Evolutionary conservation across 805 yeast species (phyloP), one percentile per base, ranked within the genome.

Genomic region (Barnettozyma siamensis): DNA sequence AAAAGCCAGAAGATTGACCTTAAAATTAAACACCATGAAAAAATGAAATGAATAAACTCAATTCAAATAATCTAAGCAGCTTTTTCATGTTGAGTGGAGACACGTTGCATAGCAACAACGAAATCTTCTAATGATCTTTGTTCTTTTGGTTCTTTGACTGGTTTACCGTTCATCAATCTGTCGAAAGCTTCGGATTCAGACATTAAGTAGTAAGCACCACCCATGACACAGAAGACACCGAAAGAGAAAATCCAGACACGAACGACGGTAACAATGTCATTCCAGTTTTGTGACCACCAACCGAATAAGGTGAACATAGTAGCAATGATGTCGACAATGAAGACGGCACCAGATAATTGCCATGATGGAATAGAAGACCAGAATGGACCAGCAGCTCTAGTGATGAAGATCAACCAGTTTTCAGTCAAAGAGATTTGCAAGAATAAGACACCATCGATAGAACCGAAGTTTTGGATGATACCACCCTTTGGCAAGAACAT

Each of bases 211-310:
- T 88, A 88, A 62, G 91, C 86, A 78, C 96, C 96, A 69, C 95
- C 95, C 75, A 88, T 70, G 70, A 82, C 78, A 77, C 95, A 88
- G 91, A 88, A 88, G 70, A 85, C 83, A 78, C 96, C 96, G 75
- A 88, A 83, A 49, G 96, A 88, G 87, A 86, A 88, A 65, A 88
- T 71, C 93, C 93, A 88, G 70, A 84, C 79, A 77, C 96, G 83
- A 66, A 83, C 89, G 65, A 88, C 94, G 44, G 96, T 81, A 57
- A 88, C 96, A 57, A 88, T 83, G 72, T 91, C 95, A 66, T 91
- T 88, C 88, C 93, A 87, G 81, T 88, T 88, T 71, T 86, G 95
- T 54, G 94, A 83, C 91, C 94, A 88, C 96, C 95, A 88, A 59
- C 96, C 96, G 80, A 87, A 88, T 63, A 88, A 69, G 60, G 88